Percentiles rank a stretch among this genome's conserved stretches.
These are phyloP conservation scores for Xylaria sp. DNA, from an alignment of 2,329 filamentous ascomycete species.

Conservation along the genomic window DNA sequence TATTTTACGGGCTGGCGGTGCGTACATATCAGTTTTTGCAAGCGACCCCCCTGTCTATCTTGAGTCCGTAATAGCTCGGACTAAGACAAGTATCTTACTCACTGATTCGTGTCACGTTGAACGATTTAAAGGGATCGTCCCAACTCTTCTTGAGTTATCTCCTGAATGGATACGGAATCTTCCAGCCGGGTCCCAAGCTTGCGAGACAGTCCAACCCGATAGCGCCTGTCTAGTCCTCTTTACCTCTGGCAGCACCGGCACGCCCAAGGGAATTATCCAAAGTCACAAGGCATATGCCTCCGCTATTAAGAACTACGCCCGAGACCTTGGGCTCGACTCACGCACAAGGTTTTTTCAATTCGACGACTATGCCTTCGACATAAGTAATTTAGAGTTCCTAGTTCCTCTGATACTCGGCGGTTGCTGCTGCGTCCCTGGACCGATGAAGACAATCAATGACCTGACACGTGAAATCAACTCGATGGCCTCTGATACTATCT, in stretches of 20 bases:
- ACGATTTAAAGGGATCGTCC: conserved; percentile 33
- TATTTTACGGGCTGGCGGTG: conserved; percentile 50
- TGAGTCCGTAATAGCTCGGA: conserved; percentile 36
- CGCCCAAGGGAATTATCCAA: conserved; percentile 40
- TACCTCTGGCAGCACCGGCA: conserved; percentile 40
- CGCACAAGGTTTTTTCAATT: conserved; percentile 33
- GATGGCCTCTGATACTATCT: conserved; percentile 30
- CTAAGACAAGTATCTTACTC: conserved; percentile 33
- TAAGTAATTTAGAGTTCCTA: conserved; percentile 34
- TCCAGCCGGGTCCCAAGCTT: neutral
- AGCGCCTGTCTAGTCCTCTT: conserved; percentile 39
- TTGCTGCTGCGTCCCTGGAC: conserved; percentile 32
- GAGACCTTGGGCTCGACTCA: conserved; percentile 29
- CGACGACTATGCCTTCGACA: conserved; percentile 36
- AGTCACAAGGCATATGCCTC: conserved; percentile 32
- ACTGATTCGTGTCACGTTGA: conserved; percentile 26
- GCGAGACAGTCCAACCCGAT: conserved; percentile 21
- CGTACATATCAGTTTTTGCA: conserved; percentile 53
- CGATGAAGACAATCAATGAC: conserved; percentile 30
- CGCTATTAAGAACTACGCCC: conserved; percentile 32
- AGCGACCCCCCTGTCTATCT: conserved; percentile 48
- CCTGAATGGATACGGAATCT: conserved; percentile 26
- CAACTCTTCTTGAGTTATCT: conserved; percentile 27
- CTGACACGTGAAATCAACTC: conserved; percentile 28
- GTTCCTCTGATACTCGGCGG: conserved; percentile 32